phyloP scores from a whole-genome alignment of 23 red algal genomes.

The Cyanidioschyzon merolae region DNA sequence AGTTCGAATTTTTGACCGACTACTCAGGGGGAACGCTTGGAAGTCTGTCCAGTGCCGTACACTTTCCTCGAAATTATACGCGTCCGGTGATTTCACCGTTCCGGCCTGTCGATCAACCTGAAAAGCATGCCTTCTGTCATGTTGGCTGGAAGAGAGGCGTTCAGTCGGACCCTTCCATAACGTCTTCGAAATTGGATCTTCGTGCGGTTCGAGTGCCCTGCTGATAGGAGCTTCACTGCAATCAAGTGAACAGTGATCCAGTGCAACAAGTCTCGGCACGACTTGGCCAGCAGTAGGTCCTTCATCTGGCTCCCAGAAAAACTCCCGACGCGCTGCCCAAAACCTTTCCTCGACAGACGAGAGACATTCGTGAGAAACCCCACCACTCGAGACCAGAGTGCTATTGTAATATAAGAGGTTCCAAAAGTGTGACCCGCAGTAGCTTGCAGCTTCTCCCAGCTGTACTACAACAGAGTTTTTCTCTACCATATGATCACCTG shows the following conservation, averaged over 20 bases:
- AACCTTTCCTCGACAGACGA: neutral
- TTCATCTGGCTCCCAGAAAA: neutral
- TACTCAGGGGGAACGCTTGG: neutral
- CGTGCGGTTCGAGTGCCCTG: neutral
- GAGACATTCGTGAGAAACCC: no score
- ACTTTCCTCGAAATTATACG: neutral
- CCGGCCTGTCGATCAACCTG: neutral
- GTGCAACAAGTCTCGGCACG: neutral
- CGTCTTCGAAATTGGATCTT: neutral
- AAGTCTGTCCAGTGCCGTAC: neutral
- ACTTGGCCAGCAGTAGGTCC: neutral
- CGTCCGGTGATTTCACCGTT: neutral
- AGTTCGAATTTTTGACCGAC: neutral
- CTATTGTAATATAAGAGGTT: constrained; percentile 56
- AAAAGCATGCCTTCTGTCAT: neutral
- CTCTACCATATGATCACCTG: no score
- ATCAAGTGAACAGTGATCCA: neutral
- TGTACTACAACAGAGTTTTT: constrained; percentile 42
- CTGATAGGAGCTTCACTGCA: neutral
- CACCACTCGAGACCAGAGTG: no score
- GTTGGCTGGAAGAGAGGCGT: neutral
- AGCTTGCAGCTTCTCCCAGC: constrained; percentile 41
- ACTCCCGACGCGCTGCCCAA: neutral
- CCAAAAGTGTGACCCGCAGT: constrained; percentile 60
- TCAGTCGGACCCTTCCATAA: neutral